Evolutionary conservation across 164 flowering plant genomes (phyloP).

Genomic region (Piper betle): DNA sequence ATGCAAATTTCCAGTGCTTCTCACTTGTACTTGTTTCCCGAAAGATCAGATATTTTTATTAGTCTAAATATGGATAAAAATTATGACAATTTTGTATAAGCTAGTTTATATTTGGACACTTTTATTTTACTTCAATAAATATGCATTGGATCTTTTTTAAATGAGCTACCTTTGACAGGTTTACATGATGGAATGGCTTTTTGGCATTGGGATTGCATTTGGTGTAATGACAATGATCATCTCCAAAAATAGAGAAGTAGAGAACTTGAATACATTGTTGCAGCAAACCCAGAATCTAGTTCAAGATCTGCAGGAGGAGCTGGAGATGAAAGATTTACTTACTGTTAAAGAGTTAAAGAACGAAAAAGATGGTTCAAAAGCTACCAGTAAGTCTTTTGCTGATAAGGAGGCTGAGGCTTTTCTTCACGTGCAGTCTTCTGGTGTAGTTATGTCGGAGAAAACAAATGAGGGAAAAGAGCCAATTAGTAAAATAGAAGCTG

Average conservation of each 20-base stretch:
- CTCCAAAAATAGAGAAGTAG: conserved; percentile 40
- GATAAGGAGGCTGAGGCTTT: conserved; percentile 7
- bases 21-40: neutral
- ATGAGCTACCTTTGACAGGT: conserved; percentile 17
- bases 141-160: neutral
- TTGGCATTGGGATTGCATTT: conserved; percentile 42
- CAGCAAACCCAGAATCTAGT: conserved; percentile 62
- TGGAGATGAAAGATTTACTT: conserved; percentile 78
- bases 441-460: conserved; percentile 12
- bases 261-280: conserved; percentile 41
- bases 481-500: conserved; percentile 70
- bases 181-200: conserved; percentile 22
- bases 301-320: conserved; percentile 82
- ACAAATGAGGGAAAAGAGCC: conserved; percentile 26
- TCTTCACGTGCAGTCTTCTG: conserved; percentile 11
- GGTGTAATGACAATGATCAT: conserved; percentile 42
- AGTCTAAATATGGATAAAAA: neutral
- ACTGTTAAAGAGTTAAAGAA: conserved; percentile 58
- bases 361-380: conserved; percentile 31
- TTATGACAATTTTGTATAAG: neutral
- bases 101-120: neutral
- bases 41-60: neutral
- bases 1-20: neutral
- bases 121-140: neutral
- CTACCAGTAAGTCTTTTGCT: conserved; percentile 15